Conservation (phyloP, 2,329 filamentous ascomycete species). For the Aspergillus jensenii region DNA sequence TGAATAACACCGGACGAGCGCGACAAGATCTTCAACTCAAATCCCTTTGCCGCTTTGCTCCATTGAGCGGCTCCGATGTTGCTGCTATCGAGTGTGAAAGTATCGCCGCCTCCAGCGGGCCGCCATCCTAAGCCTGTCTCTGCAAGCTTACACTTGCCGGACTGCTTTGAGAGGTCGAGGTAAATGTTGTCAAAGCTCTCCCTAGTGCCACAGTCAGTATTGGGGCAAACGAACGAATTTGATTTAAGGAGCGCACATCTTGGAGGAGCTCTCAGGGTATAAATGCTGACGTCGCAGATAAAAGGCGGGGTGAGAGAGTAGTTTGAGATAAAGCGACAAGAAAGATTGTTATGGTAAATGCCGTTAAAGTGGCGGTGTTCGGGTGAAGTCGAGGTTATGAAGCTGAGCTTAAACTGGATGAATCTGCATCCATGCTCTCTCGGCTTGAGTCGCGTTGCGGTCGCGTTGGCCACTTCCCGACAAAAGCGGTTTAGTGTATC, state of each 20-base stretch:
- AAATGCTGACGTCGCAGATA: background rate
- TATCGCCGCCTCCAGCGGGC: constrained; percentile 79
- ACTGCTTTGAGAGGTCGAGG: constrained; percentile 89
- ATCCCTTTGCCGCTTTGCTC: constrained; percentile 89
- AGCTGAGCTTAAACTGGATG: background rate
- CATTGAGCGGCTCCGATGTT: constrained; percentile 88
- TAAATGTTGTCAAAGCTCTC: constrained; percentile 98
- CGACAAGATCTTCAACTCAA: constrained; percentile 88
- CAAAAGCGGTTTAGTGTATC: background rate
- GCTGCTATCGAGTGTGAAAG: constrained; percentile 85
- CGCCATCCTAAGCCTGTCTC: constrained; percentile 97
- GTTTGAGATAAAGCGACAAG: background rate
- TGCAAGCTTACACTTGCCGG: constrained; percentile 90
- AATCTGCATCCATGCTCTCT: background rate
- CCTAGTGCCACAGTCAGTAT: constrained; percentile 40
- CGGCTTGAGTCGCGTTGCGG: background rate
- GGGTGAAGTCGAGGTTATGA: background rate
- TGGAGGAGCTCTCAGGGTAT: background rate
- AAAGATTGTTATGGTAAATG: background rate
- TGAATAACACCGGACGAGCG: constrained; percentile 84
- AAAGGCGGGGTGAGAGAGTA: background rate
- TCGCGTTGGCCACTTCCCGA: constrained; percentile 5
- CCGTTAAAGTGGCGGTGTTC: background rate
- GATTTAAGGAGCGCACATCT: background rate
- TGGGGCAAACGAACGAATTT: background rate